Base-by-base conservation (phyloP, 192 early-diverging fungal genomes). In the Linnemannia zychae region DNA sequence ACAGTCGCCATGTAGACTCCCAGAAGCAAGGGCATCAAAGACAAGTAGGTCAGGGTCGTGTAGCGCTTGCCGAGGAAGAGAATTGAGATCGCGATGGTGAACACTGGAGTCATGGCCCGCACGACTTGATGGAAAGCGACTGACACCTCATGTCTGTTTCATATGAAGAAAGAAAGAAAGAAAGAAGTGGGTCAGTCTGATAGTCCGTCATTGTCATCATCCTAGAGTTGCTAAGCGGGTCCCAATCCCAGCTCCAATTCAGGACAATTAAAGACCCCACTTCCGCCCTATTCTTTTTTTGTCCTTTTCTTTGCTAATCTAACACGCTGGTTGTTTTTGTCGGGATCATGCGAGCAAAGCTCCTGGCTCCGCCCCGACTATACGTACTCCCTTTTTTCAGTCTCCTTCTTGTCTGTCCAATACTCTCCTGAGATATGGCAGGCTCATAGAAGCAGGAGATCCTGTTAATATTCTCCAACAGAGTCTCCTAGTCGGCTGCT, bases 1-100 rank as follows among this genome's bases (percentile, higher is more conserved):
- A 93, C 88, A 0, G 97, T 98, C 4, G 97, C 94, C 85, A 98
- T 87, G n/a, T 89, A 93, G 6, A 97, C 96, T 69, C 97, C 97
- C 37, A 94, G 57, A 15, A 97, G 90, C 69, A 91, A 90, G 7
- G 94, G 90, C 15, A 90, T 60, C 38, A 96, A 76, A 6, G 94
- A 93, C 3, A 91, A 47, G 78, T 92, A 94, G 34, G 92, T 92
- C 78, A 89, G 88, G 31, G 76, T 69, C 12, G 88, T 88, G 57
- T 93, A 91, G 28, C 63, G 65, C 72, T 92, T 95, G 69, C 87
- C 78, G 48, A 95, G 84, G 78, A 94, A 90, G 4, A 93, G 49
- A 20, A 90, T 88, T 16, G 93, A 92, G 24, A 97, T 79, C 28
- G 91, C 78, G 18, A 96, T 90, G 0, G 96, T 96, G 73, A 96